Conservation (phyloP, 2,329 filamentous ascomycete genomes). For the Neofusicoccum parvum region DNA sequence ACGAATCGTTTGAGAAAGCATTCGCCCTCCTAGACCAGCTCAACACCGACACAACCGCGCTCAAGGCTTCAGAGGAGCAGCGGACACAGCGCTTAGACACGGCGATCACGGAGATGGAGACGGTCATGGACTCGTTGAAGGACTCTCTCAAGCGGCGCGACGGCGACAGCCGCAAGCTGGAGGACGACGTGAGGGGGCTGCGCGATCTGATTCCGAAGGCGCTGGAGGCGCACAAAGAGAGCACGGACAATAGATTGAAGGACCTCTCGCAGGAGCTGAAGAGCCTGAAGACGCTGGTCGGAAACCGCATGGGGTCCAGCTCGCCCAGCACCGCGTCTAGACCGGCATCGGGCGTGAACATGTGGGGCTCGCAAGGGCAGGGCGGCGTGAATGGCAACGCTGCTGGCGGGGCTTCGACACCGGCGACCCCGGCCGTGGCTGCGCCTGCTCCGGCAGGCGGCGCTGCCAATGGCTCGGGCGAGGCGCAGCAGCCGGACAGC, state of each 20-base stretch:
- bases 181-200: constrained; percentile 80
- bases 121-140: constrained; percentile 79
- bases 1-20: constrained; percentile 89
- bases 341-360: constrained; percentile 22
- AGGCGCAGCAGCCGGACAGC: constrained; percentile 24
- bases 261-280: constrained; percentile 87
- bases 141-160: constrained; percentile 78
- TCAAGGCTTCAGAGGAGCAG: constrained; percentile 84
- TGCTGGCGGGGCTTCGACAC: constrained; percentile 19
- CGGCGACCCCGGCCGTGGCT: constrained; percentile 25
- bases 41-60: constrained; percentile 80
- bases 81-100: constrained; percentile 81
- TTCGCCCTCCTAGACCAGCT: constrained; percentile 92
- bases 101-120: constrained; percentile 81
- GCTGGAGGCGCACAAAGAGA: constrained; percentile 82
- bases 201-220: constrained; percentile 87
- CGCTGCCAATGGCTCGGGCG: constrained; percentile 22
- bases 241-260: constrained; percentile 76
- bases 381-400: constrained; percentile 30
- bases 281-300: constrained; percentile 86
- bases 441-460: constrained; percentile 19
- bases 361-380: constrained; percentile 18
- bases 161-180: constrained; percentile 82
- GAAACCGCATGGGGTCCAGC: constrained; percentile 55
- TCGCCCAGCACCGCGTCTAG: constrained; percentile 15